Conservation (phyloP, 1,284 basidiomycete species). For the Puccinia coronata region DNA sequence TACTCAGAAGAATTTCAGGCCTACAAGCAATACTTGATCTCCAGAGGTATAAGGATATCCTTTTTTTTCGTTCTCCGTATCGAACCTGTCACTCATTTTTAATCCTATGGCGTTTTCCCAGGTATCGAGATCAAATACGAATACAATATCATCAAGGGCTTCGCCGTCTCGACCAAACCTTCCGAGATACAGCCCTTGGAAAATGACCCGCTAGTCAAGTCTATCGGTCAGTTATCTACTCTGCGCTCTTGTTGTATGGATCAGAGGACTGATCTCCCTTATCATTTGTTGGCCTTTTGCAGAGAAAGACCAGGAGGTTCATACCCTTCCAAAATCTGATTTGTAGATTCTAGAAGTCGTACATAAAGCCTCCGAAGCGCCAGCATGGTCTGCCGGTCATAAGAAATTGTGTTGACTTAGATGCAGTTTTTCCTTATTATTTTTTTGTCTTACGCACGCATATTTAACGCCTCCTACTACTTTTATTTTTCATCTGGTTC, state of each 20-base stretch:
- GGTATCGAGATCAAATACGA: background rate
- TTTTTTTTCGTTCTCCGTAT: too few species aligned
- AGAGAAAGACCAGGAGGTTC: constrained; percentile 7
- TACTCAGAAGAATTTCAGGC: background rate
- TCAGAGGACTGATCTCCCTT: background rate
- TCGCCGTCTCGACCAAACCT: background rate
- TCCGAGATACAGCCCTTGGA: background rate
- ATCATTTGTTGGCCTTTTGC: background rate
- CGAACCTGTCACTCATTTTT: background rate
- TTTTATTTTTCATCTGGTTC: too few species aligned
- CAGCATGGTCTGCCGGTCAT: too few species aligned
- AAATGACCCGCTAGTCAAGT: background rate
- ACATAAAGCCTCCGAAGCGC: too few species aligned
- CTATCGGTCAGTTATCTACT: background rate
- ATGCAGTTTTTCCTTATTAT: too few species aligned
- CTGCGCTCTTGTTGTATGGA: background rate
- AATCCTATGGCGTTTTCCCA: background rate
- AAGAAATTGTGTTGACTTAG: too few species aligned
- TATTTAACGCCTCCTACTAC: too few species aligned
- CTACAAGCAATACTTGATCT: background rate
- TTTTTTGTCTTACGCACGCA: too few species aligned
- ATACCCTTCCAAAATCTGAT: too few species aligned
- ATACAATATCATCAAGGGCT: background rate
- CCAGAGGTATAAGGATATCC: background rate
- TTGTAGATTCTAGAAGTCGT: too few species aligned